A percentile compares a stretch with the other conserved stretches of the same genome.
Conservation (phyloP, 441 rosid species). For the Euphorbia corollata region DNA sequence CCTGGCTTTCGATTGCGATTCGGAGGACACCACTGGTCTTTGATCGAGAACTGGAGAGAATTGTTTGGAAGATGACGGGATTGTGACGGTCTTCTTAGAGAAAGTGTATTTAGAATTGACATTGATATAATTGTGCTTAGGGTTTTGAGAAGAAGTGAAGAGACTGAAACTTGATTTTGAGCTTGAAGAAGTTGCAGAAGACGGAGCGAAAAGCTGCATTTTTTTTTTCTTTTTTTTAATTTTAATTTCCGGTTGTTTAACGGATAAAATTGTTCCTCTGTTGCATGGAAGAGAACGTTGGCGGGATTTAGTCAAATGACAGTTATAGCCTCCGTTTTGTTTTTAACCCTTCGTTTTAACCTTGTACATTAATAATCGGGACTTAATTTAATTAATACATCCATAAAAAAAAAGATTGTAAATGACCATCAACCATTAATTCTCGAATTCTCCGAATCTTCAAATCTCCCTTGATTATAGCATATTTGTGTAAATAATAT, state of each 20-base stretch:
- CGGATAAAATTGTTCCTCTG: slow-evolving; percentile 32
- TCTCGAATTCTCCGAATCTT: too few relatives aligned
- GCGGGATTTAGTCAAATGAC: slow-evolving; percentile 21
- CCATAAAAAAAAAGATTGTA: too few relatives aligned
- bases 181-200: slow-evolving; percentile 39
- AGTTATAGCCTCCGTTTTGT: slow-evolving; percentile 10
- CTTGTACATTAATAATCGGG: too few relatives aligned
- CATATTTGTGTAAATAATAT: too few relatives aligned
- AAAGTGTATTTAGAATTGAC: slow-evolving; percentile 24
- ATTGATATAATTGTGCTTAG: slow-evolving; percentile 21
- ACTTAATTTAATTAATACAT: too few relatives aligned
- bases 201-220: slow-evolving; percentile 45
- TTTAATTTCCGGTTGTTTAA: slow-evolving; percentile 15
- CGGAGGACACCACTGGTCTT: slow-evolving; percentile 13
- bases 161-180: slow-evolving; percentile 37
- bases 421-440: too few relatives aligned
- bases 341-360: too few relatives aligned
- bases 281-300: slow-evolving; percentile 24
- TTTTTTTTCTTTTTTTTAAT: slow-evolving; percentile 3
- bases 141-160: slow-evolving; percentile 36
- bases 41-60: slow-evolving; percentile 34
- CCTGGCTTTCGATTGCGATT: slow-evolving; percentile 1
- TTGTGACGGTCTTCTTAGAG: slow-evolving; percentile 11
- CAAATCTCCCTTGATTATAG: too few relatives aligned
- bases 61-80: slow-evolving; percentile 30